Evolutionary conservation across 495 filamentous ascomycete species (phyloP).

Genomic region (Penicillium ochrochloron): DNA sequence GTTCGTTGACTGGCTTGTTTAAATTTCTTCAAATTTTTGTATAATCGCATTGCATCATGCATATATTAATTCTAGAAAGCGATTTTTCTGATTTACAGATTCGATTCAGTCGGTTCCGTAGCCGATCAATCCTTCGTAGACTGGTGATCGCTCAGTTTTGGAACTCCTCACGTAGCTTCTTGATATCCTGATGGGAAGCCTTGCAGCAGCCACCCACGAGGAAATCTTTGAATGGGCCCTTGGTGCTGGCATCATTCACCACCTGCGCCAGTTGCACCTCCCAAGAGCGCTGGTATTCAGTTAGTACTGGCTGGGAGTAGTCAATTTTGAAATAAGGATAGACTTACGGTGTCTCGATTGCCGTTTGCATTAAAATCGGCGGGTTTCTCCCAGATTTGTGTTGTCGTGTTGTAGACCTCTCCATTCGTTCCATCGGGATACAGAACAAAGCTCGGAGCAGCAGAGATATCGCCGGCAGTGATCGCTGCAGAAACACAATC

Average conservation of each 20-base stretch:
- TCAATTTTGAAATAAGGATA: not conserved
- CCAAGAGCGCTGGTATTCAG: slow-evolving; percentile 47
- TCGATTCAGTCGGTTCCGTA: slow-evolving; percentile 14
- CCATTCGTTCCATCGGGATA: slow-evolving; percentile 74
- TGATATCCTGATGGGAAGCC: slow-evolving; percentile 55
- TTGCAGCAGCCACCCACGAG: slow-evolving; percentile 69
- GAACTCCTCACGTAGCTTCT: slow-evolving; percentile 43
- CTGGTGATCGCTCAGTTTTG: slow-evolving; percentile 2
- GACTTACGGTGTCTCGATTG: slow-evolving; percentile 29
- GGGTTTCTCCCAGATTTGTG: slow-evolving; percentile 59
- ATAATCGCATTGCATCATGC: slow-evolving; percentile 23
- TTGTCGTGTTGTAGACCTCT: slow-evolving; percentile 65
- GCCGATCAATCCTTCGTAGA: slow-evolving; percentile 9
- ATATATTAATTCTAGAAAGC: slow-evolving; percentile 7
- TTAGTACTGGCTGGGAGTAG: slow-evolving; percentile 15
- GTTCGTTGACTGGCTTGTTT: slow-evolving; percentile 41
- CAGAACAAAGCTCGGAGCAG: slow-evolving; percentile 57
- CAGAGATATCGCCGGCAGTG: slow-evolving; percentile 28
- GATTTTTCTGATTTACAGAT: slow-evolving; percentile 10
- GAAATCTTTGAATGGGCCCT: slow-evolving; percentile 52
- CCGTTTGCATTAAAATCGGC: slow-evolving; percentile 8
- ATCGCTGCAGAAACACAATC: slow-evolving; percentile 39
- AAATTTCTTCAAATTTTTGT: slow-evolving; percentile 20
- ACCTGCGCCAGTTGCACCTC: slow-evolving; percentile 47
- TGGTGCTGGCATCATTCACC: slow-evolving; percentile 44